Percentiles rank a stretch among this genome's conserved stretches.
phyloP scores from a whole-genome alignment of 495 filamentous ascomycete genomes.

The Penicillium roqueforti region DNA sequence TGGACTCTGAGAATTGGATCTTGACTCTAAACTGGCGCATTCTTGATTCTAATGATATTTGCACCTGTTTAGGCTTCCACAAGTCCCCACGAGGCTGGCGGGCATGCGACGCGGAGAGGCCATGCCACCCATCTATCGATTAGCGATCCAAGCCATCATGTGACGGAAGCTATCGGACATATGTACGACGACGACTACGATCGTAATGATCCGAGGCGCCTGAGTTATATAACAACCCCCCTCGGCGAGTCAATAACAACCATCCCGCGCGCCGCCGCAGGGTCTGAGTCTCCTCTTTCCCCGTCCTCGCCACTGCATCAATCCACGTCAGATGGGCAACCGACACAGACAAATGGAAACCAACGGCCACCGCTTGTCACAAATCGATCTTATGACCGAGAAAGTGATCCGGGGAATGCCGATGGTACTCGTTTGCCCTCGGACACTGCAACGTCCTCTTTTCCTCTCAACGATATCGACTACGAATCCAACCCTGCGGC shows the following conservation, averaged over 20 bases:
- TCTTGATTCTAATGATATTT: conserved; percentile 10
- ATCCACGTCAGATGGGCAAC: conserved; percentile 26
- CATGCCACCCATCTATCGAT: conserved; percentile 67
- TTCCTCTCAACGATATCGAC: conserved; percentile 88
- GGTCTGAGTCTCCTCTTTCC: conserved; percentile 44
- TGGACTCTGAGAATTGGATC: not conserved
- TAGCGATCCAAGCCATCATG: conserved; percentile 85
- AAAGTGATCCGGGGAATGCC: conserved; percentile 52
- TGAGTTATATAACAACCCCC: conserved; percentile 61
- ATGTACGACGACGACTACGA: conserved; percentile 88
- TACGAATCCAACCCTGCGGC: conserved; percentile 86
- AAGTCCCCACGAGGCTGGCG: conserved; percentile 50
- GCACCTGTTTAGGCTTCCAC: conserved; percentile 43
- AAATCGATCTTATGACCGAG: conserved; percentile 46
- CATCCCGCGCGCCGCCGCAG: conserved; percentile 39
- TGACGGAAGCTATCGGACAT: conserved; percentile 94
- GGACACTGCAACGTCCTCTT: conserved; percentile 69
- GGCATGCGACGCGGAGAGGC: conserved; percentile 53
- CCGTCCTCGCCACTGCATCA: conserved; percentile 26
- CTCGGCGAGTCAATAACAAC: conserved; percentile 46
- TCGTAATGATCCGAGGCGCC: conserved; percentile 54
- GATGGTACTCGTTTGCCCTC: conserved; percentile 56
- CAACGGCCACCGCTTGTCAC: conserved; percentile 35
- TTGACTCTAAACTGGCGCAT: not conserved
- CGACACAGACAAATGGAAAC: conserved; percentile 38